Percentiles rank a stretch among this genome's conserved stretches.
These are phyloP conservation scores for Didymella sp. DNA, from an alignment of 2,329 filamentous ascomycete species.

Conservation along the genomic window DNA sequence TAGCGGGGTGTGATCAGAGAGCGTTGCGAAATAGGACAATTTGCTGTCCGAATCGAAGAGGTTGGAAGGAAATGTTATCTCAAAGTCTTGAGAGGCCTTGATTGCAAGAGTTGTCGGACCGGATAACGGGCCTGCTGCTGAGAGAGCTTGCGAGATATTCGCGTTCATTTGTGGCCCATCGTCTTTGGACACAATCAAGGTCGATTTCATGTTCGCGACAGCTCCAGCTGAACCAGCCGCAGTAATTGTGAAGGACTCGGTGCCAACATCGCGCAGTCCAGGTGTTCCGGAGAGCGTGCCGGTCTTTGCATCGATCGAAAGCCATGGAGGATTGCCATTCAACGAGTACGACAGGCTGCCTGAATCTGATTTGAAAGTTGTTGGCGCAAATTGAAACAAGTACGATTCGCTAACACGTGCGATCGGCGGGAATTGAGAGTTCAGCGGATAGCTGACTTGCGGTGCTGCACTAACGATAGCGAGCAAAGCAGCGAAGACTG, in stretches of 20 bases:
- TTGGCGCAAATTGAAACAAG: conserved; percentile 72
- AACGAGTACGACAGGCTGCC: conserved; percentile 70
- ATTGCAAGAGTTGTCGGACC: conserved; percentile 64
- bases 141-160: conserved; percentile 66
- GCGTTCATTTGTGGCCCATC: conserved; percentile 62
- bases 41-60: conserved; percentile 69
- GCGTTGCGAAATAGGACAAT: conserved; percentile 77
- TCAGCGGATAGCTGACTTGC: conserved; percentile 72
- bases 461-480: conserved; percentile 38
- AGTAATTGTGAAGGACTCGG: conserved; percentile 68
- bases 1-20: conserved; percentile 78
- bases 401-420: conserved; percentile 73
- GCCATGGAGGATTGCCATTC: conserved; percentile 71
- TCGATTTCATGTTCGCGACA: conserved; percentile 66
- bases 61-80: conserved; percentile 52
- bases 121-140: conserved; percentile 63
- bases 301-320: conserved; percentile 70
- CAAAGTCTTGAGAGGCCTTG: conserved; percentile 45
- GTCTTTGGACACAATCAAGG: conserved; percentile 71
- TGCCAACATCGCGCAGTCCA: conserved; percentile 62
- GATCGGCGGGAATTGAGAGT: conserved; percentile 82
- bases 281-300: conserved; percentile 77
- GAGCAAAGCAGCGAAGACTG: conserved; percentile 26
- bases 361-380: conserved; percentile 72
- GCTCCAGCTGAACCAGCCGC: conserved; percentile 72